Percentiles rank a stretch among this genome's conserved stretches.
Conservation (phyloP, 2,329 filamentous ascomycete species). For the Biscogniauxia sp. region DNA sequence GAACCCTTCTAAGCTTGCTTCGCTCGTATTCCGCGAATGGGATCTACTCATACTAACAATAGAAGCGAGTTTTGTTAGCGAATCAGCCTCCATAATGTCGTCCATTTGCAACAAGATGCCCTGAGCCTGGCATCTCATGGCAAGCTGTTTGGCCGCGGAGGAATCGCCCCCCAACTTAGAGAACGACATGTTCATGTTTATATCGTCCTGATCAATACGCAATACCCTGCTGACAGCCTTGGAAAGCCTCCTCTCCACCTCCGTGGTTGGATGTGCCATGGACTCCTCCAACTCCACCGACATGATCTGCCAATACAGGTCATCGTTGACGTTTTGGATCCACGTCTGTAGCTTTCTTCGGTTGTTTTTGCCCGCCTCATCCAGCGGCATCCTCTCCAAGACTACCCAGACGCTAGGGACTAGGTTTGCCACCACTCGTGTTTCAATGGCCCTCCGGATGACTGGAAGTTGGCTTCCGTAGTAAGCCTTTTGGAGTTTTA, state of each 20-base stretch:
- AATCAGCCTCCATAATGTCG: slow-evolving; percentile 38
- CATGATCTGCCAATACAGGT: slow-evolving; percentile 44
- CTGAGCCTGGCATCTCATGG: slow-evolving; percentile 37
- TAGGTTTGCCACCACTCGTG: slow-evolving; percentile 35
- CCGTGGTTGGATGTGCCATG: slow-evolving; percentile 35
- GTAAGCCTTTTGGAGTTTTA: slow-evolving; percentile 40
- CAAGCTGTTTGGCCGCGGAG: slow-evolving; percentile 38
- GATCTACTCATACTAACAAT: slow-evolving; percentile 34
- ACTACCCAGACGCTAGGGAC: slow-evolving; percentile 49
- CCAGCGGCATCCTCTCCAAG: slow-evolving; percentile 45
- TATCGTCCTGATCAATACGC: slow-evolving; percentile 36
- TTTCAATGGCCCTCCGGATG: slow-evolving; percentile 37
- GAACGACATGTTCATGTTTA: slow-evolving; percentile 44
- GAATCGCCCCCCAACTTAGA: slow-evolving; percentile 40
- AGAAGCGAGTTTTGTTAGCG: slow-evolving; percentile 38
- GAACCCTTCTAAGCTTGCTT: slow-evolving; percentile 38
- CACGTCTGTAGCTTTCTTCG: slow-evolving; percentile 49
- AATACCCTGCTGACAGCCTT: slow-evolving; percentile 38
- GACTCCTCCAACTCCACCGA: slow-evolving; percentile 39
- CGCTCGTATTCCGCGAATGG: slow-evolving; percentile 32
- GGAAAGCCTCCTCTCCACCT: slow-evolving; percentile 40
- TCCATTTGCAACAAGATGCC: slow-evolving; percentile 37
- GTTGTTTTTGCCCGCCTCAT: slow-evolving; percentile 39
- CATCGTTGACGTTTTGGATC: slow-evolving; percentile 52
- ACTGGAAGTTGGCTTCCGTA: slow-evolving; percentile 41